Evolutionary conservation across 73 alveolate species (phyloP), one percentile per base, ranked within the genome.

Genomic region (Blepharisma stoltei): DNA sequence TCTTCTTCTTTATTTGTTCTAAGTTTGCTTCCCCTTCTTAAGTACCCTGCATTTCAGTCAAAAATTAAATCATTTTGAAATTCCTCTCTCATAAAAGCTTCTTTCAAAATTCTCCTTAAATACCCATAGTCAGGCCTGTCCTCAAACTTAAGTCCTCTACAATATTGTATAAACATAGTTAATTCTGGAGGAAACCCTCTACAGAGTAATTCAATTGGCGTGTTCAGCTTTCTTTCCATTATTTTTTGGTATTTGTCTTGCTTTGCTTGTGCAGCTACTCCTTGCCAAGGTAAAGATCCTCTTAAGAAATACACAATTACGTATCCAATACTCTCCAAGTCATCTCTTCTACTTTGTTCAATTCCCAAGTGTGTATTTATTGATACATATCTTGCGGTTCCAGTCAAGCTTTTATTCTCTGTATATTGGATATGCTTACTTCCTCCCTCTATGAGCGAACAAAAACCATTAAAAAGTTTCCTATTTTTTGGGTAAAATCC

Each of bases 311-410:
- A 88, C 53, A 88, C 67, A 78, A 88, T 23, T 23, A 88, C 86
- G 44, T 87, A 87, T 23, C 92, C 93, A 27, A 88, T 38, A n/a
- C 90, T 78, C 67, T 88, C 95, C 8, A 88, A 54, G 76, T 88
- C 95, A 68, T 88, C 95, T 68, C 93, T 81, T 67, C 96, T 71
- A 8, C 69, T 83, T 54, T 88, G 54, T 65, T 67, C 89, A 1
- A 88, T 75, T 0, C 98, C 98, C 79, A 90, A 82, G 60, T 90
- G 94, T 0, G 97, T 92, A 46, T 90, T 93, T 11, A 93, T 89
- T 1, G 98, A 93, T 67, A 98, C 98, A 88, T 94, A 94, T 49
- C 99, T 82, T 23, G 97, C 97, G n/a, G 99, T 92, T n/a, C 99
- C 76, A 53, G 91, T 82, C 9, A 82, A 48, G 5, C 76, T 81